phyloP scores from a whole-genome alignment of 768 basidiomycete genomes.

The Russula dissimulans region DNA sequence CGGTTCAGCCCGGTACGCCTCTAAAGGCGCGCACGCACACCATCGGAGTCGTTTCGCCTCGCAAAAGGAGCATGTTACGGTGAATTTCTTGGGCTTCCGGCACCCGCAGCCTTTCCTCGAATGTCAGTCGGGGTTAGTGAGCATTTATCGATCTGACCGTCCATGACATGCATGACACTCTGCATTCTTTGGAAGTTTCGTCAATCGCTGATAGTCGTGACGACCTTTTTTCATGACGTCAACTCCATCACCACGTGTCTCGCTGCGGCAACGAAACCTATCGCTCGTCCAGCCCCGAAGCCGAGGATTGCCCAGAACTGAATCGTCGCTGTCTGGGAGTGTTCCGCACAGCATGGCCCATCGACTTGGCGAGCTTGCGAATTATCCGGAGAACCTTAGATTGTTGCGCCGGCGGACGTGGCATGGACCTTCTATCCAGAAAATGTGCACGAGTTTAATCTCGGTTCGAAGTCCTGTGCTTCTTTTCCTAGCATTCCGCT shows the following conservation, averaged over 20 bases:
- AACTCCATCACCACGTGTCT: neutral
- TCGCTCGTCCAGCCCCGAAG: neutral
- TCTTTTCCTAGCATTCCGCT: neutral
- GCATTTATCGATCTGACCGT: constrained; percentile 7
- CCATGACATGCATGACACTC: neutral
- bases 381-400: neutral
- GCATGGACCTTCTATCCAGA: constrained; percentile 3
- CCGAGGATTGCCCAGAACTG: neutral
- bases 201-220: neutral
- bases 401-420: neutral
- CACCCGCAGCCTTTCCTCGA: neutral
- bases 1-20: neutral
- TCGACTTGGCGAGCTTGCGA: neutral
- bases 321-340: neutral
- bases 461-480: constrained; percentile 1
- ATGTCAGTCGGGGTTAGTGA: neutral
- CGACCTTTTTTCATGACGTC: neutral
- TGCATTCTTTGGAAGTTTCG: neutral
- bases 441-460: neutral
- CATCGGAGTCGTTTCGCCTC: neutral
- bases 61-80: neutral
- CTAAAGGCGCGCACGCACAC: neutral
- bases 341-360: neutral
- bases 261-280: neutral
- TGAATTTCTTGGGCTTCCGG: neutral